Evolutionary conservation across 768 basidiomycete genomes (phyloP), one percentile per base, ranked within the genome.

Genomic region (Pholiota conissans): DNA sequence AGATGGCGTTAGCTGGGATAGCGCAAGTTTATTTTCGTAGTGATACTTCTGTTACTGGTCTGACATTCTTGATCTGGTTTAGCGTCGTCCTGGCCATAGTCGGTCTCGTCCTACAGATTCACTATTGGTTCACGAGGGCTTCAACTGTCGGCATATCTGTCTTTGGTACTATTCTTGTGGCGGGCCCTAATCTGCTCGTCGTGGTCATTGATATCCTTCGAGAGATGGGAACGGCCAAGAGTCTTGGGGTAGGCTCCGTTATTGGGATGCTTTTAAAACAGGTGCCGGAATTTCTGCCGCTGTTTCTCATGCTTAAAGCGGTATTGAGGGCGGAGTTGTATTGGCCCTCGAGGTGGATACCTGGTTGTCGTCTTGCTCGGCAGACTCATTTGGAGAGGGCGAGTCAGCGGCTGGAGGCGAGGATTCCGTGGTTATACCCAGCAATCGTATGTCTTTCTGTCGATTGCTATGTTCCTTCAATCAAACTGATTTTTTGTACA

Each of bases 41-140:
- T 20, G 9, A 26, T 18, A 26, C 18, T 14, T 46, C 10, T n/a
- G n/a, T n/a, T n/a, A n/a, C n/a, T n/a, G n/a, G n/a, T n/a, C n/a
- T n/a, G n/a, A n/a, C 11, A 10, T 13, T 32, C 16, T 10, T 40
- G 47, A 10, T 13, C 30, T 6, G 6, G 7, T 32, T 32, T 13
- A 74, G 72, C 13, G 11, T 22, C 2, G 40, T 52, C 5, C 24
- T 68, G 16, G 37, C 46, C 16, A 10, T 60, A n/a, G 14, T 65
- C 24, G 27, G 48, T 1, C 42, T 39, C 6, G 3, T 65, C 20
- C 58, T 73, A 2, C 54, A 63, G 7, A 42, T 67, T 39, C 55
- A 66, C 45, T 76, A 76, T 53, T 76, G 74, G 74, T 74, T 64
- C 51, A 70, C 71, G 0, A 67, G 71, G 22, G 65, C 60, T 34